These are phyloP conservation scores for Candida qinlingensis DNA, from an alignment of 805 yeast species.

Conservation along the genomic window DNA sequence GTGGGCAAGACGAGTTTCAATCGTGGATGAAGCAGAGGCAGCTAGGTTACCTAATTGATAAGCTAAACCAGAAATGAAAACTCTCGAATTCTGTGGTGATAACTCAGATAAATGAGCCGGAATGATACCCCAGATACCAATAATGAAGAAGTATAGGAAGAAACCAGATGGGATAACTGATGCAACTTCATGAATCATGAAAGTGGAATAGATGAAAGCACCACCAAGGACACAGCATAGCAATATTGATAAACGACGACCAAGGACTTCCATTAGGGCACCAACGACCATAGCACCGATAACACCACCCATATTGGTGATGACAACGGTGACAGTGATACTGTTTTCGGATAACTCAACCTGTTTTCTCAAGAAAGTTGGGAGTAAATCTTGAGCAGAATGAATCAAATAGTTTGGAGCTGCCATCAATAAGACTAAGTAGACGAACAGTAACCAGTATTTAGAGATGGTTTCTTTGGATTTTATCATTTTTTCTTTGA, in stretches of 20 bases:
- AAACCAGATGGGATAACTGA: constrained; percentile 56
- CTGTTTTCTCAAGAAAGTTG: constrained; percentile 55
- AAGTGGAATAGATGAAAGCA: constrained; percentile 58
- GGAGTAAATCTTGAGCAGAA: constrained; percentile 70
- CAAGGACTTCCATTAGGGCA: constrained; percentile 49
- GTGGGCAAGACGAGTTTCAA: constrained; percentile 57
- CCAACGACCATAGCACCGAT: constrained; percentile 57
- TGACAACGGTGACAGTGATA: constrained; percentile 54
- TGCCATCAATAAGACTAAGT: constrained; percentile 57
- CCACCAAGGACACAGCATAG: constrained; percentile 51
- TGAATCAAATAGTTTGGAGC: constrained; percentile 70
- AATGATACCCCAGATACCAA: constrained; percentile 72
- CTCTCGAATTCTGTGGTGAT: constrained; percentile 58
- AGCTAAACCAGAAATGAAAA: constrained; percentile 55
- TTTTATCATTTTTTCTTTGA: constrained; percentile 19
- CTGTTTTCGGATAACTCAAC: constrained; percentile 40
- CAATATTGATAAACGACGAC: constrained; percentile 56
- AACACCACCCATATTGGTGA: constrained; percentile 63
- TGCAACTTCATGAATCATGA: constrained; percentile 30
- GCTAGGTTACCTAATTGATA: constrained; percentile 74
- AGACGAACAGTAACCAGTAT: constrained; percentile 58
- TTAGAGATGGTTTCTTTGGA: constrained; percentile 11
- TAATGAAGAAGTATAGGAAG: constrained; percentile 58
- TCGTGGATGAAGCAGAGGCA: constrained; percentile 65
- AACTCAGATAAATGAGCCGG: constrained; percentile 64